phyloP scores from a whole-genome alignment of 768 basidiomycete species.

The Psilocybe sp. region DNA sequence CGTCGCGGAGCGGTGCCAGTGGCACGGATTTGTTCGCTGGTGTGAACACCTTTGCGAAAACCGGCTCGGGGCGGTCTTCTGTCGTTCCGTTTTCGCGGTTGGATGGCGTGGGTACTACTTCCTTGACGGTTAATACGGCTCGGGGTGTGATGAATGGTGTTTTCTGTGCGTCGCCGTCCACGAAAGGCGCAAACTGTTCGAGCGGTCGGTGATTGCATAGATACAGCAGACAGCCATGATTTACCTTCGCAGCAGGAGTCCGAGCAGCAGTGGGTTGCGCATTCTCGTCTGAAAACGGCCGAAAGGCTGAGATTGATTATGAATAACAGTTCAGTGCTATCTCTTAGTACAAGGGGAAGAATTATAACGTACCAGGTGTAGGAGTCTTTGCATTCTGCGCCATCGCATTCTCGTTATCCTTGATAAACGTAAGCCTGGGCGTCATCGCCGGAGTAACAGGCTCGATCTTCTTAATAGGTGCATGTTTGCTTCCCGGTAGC shows the following conservation, averaged over 20 bases:
- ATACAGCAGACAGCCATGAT: not conserved
- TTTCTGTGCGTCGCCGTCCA: constrained; percentile 52
- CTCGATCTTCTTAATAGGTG: constrained; percentile 66
- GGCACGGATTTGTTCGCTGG: constrained; percentile 44
- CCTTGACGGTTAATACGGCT: constrained; percentile 51
- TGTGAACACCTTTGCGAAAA: constrained; percentile 66
- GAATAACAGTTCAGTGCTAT: not conserved
- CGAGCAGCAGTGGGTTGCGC: constrained; percentile 33
- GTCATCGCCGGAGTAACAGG: constrained; percentile 46
- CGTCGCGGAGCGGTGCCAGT: constrained; percentile 39
- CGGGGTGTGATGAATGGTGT: constrained; percentile 37
- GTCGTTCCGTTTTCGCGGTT: constrained; percentile 29
- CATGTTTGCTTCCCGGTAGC: constrained; percentile 68
- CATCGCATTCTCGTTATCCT: constrained; percentile 40
- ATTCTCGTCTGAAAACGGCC: constrained; percentile 70
- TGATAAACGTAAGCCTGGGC: constrained; percentile 26
- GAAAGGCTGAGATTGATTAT: constrained; percentile 45
- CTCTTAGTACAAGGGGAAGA: not conserved
- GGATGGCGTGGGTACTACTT: constrained; percentile 30
- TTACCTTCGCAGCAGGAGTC: constrained; percentile 44
- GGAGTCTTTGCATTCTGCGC: constrained; percentile 38
- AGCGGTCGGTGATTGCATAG: not conserved
- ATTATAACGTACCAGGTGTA: constrained; percentile 24
- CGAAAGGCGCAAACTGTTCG: constrained; percentile 53
- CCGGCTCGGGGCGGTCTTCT: constrained; percentile 36